These are phyloP conservation scores for Hypericum perforatum DNA, from an alignment of 345 rosid genomes.

Conservation along the genomic window DNA sequence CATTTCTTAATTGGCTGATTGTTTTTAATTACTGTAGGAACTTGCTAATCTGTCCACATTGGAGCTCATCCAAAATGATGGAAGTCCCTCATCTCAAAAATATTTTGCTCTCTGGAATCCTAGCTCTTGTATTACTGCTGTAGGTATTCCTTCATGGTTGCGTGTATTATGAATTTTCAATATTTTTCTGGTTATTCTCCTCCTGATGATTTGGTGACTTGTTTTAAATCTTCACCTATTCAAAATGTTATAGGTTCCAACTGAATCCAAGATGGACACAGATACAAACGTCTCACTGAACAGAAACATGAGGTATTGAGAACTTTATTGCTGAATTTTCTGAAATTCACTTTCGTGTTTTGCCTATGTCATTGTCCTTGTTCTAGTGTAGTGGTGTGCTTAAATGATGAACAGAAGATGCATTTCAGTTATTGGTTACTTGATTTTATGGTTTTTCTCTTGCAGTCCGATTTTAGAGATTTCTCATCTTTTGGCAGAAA, in stretches of 20 bases:
- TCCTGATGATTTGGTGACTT: background rate
- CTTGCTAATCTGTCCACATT: slow-evolving; percentile 73
- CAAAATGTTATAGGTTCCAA: slow-evolving; percentile 36
- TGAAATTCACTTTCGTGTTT: background rate
- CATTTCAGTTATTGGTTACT: slow-evolving; percentile 2
- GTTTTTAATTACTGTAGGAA: slow-evolving; percentile 40
- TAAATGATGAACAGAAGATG: background rate
- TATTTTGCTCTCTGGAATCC: slow-evolving; percentile 88
- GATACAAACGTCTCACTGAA: slow-evolving; percentile 18
- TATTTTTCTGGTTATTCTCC: background rate
- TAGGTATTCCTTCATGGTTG: slow-evolving; percentile 19
- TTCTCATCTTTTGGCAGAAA: slow-evolving; percentile 75
- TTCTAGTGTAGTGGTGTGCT: background rate
- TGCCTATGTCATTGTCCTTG: background rate
- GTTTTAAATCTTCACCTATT: slow-evolving; percentile 14
- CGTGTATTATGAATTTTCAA: background rate
- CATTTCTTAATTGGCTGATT: background rate
- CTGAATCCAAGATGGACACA: slow-evolving; percentile 17
- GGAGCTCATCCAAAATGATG: slow-evolving; percentile 74
- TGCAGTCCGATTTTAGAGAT: slow-evolving; percentile 74
- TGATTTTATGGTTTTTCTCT: slow-evolving; percentile 12
- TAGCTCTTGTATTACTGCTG: slow-evolving; percentile 18
- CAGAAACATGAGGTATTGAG: slow-evolving; percentile 30
- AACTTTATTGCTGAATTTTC: background rate
- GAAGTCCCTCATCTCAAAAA: slow-evolving; percentile 82